Percentiles rank a stretch among this genome's conserved stretches.
These are phyloP conservation scores for Leersia perrieri DNA, from an alignment of 176 grass and related monocot species.

Conservation along the genomic window DNA sequence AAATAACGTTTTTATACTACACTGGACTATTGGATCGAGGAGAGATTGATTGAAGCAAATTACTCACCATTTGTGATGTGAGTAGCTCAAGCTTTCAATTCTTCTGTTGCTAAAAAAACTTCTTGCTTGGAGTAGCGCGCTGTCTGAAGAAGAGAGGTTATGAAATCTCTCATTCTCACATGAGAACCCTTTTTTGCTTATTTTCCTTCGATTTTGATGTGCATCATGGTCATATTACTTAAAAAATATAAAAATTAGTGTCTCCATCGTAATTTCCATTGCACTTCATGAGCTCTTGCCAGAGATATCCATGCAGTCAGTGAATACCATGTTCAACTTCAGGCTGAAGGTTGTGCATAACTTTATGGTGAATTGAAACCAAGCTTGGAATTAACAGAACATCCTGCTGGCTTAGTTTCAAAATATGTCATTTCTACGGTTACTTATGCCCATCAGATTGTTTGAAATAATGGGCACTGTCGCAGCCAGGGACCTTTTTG, in stretches of 20 bases:
- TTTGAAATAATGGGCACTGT: background rate
- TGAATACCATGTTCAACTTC: background rate
- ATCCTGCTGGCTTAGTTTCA: background rate
- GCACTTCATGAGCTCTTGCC: background rate
- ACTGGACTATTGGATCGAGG: conserved; percentile 31
- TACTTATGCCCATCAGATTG: conserved; percentile 24
- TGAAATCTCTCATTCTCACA: conserved; percentile 1
- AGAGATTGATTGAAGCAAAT: conserved; percentile 64
- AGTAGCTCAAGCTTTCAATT: conserved; percentile 21
- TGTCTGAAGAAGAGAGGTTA: background rate
- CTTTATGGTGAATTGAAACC: background rate
- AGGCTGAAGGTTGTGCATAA: background rate
- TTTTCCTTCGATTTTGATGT: background rate
- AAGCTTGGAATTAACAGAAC: background rate
- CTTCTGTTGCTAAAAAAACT: background rate
- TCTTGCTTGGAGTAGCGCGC: conserved; percentile 64
- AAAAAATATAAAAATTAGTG: background rate
- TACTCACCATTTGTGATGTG: conserved; percentile 62
- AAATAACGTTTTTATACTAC: conserved; percentile 44
- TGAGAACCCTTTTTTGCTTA: background rate
- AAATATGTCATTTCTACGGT: conserved; percentile 18
- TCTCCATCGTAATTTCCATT: background rate
- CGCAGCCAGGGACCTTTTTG: conserved; percentile 12
- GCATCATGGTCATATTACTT: background rate
- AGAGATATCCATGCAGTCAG: background rate